Conservation (phyloP, 306 rosid genomes). For the Hippophae tibetana region DNA sequence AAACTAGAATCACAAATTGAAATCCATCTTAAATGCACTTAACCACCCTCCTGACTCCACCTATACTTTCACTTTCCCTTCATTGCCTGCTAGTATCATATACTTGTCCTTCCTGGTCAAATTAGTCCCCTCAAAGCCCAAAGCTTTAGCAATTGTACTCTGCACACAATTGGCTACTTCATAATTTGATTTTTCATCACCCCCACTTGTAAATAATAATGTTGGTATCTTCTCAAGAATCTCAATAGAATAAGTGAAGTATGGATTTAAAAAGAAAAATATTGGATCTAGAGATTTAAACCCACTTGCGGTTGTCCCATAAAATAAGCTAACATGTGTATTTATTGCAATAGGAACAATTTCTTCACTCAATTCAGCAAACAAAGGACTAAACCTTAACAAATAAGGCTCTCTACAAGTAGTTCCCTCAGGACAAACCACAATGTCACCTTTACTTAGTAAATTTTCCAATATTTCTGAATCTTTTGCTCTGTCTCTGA, state of each 20-base stretch:
- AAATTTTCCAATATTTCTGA: conserved; percentile 30
- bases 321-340: conserved; percentile 41
- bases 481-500: conserved; percentile 46
- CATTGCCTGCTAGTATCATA: conserved; percentile 46
- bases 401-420: conserved; percentile 72
- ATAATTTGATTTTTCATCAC: conserved; percentile 36
- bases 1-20: too few species aligned
- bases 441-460: conserved; percentile 39
- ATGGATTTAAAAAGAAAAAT: conserved; percentile 44
- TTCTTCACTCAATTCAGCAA: conserved; percentile 50
- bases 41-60: too few species aligned
- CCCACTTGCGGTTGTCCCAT: conserved; percentile 63
- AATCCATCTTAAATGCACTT: too few species aligned
- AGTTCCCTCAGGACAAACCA: conserved; percentile 76
- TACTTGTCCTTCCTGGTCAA: conserved; percentile 62
- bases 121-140: conserved; percentile 49
- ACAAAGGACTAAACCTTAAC: conserved; percentile 64
- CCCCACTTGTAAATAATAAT: conserved; percentile 26
- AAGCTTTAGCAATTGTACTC: conserved; percentile 35
- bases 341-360: conserved; percentile 60
- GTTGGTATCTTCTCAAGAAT: conserved; percentile 28
- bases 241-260: conserved; percentile 21
- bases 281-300: conserved; percentile 42
- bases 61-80: background rate
- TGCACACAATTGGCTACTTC: conserved; percentile 71